These are phyloP conservation scores for Senna tora DNA, from an alignment of 306 rosid species.

Conservation along the genomic window DNA sequence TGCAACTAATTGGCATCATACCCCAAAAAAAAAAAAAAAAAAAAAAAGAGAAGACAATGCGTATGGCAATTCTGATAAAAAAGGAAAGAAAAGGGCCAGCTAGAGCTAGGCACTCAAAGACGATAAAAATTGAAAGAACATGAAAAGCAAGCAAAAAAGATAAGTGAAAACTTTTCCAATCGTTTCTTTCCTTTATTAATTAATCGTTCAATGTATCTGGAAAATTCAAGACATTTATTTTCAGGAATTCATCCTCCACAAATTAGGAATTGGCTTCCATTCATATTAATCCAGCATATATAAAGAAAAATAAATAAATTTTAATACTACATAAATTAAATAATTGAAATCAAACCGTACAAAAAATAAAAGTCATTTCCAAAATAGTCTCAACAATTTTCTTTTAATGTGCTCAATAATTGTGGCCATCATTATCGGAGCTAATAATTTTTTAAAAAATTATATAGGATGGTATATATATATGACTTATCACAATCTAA, in stretches of 20 bases:
- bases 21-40: background rate
- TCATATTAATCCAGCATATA: background rate
- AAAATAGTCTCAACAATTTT: background rate
- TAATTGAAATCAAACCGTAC: background rate
- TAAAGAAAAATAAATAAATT: background rate
- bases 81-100: background rate
- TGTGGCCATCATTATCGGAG: background rate
- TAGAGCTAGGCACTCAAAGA: slow-evolving; percentile 4
- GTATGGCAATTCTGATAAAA: background rate
- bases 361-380: too few relatives aligned
- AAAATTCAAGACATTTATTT: background rate
- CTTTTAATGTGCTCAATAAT: background rate
- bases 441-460: background rate
- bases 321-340: background rate
- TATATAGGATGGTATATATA: background rate
- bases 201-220: background rate
- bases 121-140: background rate
- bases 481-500: background rate
- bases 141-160: background rate
- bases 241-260: background rate
- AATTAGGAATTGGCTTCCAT: background rate
- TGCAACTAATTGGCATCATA: too few relatives aligned
- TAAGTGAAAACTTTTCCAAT: background rate
- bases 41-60: background rate
- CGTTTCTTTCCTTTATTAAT: background rate